Percentiles rank a stretch among this genome's conserved stretches.
Conservation (phyloP, 257 asterid species). For the Solanum pinnatisectum region DNA sequence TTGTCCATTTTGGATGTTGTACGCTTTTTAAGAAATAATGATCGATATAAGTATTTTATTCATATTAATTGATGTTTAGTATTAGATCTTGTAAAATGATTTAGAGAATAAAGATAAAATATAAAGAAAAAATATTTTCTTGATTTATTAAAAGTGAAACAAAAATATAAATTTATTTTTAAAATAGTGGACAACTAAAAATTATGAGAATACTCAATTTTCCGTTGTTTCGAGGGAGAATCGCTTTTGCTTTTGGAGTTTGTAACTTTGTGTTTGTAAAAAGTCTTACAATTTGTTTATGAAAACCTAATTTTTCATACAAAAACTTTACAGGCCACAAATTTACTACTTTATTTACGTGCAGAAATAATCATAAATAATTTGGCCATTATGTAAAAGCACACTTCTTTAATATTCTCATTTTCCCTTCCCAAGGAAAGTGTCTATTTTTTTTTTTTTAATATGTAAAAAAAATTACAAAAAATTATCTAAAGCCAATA, state of each 20-base stretch:
- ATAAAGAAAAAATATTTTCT: no score
- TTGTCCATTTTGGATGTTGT: no score
- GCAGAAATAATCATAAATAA: neutral
- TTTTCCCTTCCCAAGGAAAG: neutral
- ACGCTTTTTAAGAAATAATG: no score
- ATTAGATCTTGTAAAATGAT: no score
- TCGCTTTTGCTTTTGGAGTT: conserved; percentile 2
- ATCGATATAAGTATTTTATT: no score
- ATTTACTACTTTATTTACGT: neutral
- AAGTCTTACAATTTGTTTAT: neutral
- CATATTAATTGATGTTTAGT: no score
- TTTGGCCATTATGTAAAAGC: neutral
- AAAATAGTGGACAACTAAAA: no score
- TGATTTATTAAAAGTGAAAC: neutral
- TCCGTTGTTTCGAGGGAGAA: neutral
- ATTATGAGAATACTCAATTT: no score
- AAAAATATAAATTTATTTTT: no score
- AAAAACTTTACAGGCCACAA: conserved; percentile 9
- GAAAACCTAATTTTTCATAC: conserved; percentile 6
- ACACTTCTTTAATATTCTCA: neutral
- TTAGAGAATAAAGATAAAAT: no score
- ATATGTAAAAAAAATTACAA: neutral
- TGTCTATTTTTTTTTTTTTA: no score
- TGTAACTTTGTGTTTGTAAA: neutral
- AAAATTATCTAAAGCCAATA: neutral